Base-by-base conservation (phyloP, 352 stramenopile species). In the Globisporangium barbulae region DNA sequence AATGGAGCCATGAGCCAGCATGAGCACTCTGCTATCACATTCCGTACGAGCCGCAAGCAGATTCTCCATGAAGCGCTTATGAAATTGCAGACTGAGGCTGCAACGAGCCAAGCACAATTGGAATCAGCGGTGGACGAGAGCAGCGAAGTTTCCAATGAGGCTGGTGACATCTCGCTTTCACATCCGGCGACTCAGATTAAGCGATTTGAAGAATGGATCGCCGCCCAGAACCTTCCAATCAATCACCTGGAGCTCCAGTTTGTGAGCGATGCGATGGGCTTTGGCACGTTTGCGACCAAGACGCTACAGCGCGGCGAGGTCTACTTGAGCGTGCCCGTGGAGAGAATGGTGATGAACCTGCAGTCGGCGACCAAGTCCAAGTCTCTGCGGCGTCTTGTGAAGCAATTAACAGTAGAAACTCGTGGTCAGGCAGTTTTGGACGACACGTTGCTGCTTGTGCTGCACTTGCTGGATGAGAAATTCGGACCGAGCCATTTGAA, bases 381-480 rank as follows among this genome's bases (percentile, higher is more conserved):
- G 0, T 82, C 77, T 33, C 65, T 96, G 31, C 68, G 70, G 0
- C 54, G 68, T 17, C 61, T 76, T 7, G 59, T 88, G 3, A 50
- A 21, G 12, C 59, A 50, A 9, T 33, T 78, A n/a, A 5, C 2
- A 41, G 35, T 41, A 45, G 39, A 13, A 45, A n/a, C 13, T 45
- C 39, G 15, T 9, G 39, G 56, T 44, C 57, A 67, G 2, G 21
- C 64, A 12, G 57, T 53, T 13, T 58, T 39, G 8, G 79, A 88
- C 67, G 65, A 68, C 31, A 85, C 85, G 59, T 63, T 90, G 57
- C 62, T 90, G 45, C 72, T 98, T 0, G 53, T 91, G 1, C 71
- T 97, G 21, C 88, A 96, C 37, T 50, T 97, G 17, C 58, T 97
- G 15, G 78, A 96, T 60, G 88, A 97, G 59, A 77, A 76, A 33